phyloP scores from a whole-genome alignment of 108 stramenopile genomes.

The Asterionellopsis glacialis region DNA sequence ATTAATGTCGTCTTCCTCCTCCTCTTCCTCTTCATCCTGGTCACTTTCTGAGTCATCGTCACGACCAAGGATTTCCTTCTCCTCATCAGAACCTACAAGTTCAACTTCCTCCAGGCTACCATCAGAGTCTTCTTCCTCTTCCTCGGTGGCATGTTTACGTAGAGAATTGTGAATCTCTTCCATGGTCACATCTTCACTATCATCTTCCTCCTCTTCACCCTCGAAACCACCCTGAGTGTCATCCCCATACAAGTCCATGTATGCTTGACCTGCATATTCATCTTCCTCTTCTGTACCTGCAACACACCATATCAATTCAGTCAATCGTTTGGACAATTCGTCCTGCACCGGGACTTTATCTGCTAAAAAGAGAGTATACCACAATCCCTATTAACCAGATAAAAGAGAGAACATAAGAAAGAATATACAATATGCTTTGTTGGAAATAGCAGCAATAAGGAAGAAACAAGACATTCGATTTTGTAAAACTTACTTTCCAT shows the following conservation, averaged over 20 bases:
- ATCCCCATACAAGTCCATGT: conserved; percentile 55
- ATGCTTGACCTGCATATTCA: conserved; percentile 73
- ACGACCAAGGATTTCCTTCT: neutral
- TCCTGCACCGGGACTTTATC: conserved; percentile 89
- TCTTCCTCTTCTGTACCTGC: conserved; percentile 86
- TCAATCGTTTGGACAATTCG: conserved; percentile 67
- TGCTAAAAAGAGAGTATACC: conserved; percentile 89
- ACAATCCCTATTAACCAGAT: conserved; percentile 42
- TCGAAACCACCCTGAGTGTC: conserved; percentile 2
- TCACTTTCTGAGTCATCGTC: conserved; percentile 17
- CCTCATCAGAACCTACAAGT: neutral
- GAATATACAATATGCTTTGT: too few species aligned
- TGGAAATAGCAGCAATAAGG: too few species aligned
- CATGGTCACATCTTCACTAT: conserved; percentile 19
- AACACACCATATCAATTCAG: conserved; percentile 81
- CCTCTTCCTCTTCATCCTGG: conserved; percentile 22
- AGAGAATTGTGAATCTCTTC: conserved; percentile 35
- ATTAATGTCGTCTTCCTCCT: conserved; percentile 9
- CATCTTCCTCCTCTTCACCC: conserved; percentile 24
- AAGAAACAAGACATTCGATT: too few species aligned
- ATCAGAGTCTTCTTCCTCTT: conserved; percentile 9
- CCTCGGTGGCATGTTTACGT: neutral
- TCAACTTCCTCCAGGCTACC: conserved; percentile 7
- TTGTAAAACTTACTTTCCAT: conserved; percentile 72
- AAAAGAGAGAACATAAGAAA: too few species aligned